Conservation (phyloP, 192 early-diverging fungal genomes). For the Podila verticillata region DNA sequence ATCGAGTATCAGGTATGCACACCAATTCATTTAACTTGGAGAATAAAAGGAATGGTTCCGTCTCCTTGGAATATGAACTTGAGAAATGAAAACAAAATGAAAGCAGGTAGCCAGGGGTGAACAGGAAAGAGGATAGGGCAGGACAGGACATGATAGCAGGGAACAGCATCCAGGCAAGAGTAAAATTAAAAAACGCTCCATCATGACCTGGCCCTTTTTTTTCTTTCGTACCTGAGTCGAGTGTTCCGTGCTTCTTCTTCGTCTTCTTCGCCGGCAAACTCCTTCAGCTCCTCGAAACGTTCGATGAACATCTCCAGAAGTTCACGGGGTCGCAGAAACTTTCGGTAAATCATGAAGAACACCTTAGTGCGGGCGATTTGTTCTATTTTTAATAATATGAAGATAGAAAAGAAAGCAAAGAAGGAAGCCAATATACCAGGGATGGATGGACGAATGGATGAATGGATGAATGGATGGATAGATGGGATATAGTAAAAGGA, state of each 20-base stretch:
- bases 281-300: slow-evolving; percentile 39
- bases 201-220: too few relatives aligned
- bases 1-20: neutral
- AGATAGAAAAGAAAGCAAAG: neutral
- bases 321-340: slow-evolving; percentile 50
- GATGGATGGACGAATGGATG: too few relatives aligned
- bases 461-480: too few relatives aligned
- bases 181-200: too few relatives aligned
- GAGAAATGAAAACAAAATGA: too few relatives aligned
- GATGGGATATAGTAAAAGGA: too few relatives aligned
- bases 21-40: neutral
- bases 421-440: too few relatives aligned
- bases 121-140: too few relatives aligned
- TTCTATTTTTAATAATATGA: slow-evolving; percentile 29
- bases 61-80: too few relatives aligned
- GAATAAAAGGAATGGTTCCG: too few relatives aligned
- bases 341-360: slow-evolving; percentile 48
- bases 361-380: slow-evolving; percentile 32
- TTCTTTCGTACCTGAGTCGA: slow-evolving; percentile 26
- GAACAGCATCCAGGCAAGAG: neutral
- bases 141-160: neutral
- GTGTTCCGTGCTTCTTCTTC: slow-evolving; percentile 32
- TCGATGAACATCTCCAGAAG: slow-evolving; percentile 49
- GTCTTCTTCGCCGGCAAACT: slow-evolving; percentile 36
- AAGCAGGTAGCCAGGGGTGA: too few relatives aligned